Conservation (phyloP, 2,329 filamentous ascomycete species). For the Pseudogymnoascus sp. region DNA sequence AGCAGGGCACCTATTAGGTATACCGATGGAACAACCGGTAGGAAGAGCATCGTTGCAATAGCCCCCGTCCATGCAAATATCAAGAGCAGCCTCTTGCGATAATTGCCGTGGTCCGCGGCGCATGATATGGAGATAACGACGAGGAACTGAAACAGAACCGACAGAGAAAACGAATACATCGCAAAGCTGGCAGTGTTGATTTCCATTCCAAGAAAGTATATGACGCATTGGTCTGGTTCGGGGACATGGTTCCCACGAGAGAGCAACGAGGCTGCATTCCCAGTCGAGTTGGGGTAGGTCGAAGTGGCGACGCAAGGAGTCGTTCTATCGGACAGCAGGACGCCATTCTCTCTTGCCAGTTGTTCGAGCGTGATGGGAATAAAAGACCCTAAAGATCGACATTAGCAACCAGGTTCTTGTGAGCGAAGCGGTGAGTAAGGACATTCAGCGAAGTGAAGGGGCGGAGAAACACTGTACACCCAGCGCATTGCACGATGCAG, state of each 20-base stretch:
- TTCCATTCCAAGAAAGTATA: conserved; percentile 72
- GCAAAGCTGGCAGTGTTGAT: conserved; percentile 96
- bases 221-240: conserved; percentile 60
- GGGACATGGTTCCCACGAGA: neutral
- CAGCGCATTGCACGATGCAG: neutral
- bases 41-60: conserved; percentile 77
- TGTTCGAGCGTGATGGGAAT: conserved; percentile 94
- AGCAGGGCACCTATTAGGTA: conserved; percentile 78
- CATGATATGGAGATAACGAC: conserved; percentile 94
- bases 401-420: conserved; percentile 17
- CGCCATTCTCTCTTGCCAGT: conserved; percentile 83
- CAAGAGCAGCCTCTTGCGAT: conserved; percentile 80
- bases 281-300: conserved; percentile 22
- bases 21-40: conserved; percentile 65
- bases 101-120: conserved; percentile 87
- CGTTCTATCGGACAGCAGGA: conserved; percentile 68
- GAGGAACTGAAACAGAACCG: conserved; percentile 79
- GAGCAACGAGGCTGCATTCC: conserved; percentile 17
- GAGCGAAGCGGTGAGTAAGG: conserved; percentile 17
- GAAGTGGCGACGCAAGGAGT: conserved; percentile 66
- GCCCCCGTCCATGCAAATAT: conserved; percentile 79
- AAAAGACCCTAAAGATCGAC: conserved; percentile 62
- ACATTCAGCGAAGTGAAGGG: neutral
- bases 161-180: conserved; percentile 96
- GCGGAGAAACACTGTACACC: neutral